A percentile compares a stretch with the other conserved stretches of the same genome.
Evolutionary conservation across 768 basidiomycete species (phyloP).

Genomic region (Tephrocybe sp.): DNA sequence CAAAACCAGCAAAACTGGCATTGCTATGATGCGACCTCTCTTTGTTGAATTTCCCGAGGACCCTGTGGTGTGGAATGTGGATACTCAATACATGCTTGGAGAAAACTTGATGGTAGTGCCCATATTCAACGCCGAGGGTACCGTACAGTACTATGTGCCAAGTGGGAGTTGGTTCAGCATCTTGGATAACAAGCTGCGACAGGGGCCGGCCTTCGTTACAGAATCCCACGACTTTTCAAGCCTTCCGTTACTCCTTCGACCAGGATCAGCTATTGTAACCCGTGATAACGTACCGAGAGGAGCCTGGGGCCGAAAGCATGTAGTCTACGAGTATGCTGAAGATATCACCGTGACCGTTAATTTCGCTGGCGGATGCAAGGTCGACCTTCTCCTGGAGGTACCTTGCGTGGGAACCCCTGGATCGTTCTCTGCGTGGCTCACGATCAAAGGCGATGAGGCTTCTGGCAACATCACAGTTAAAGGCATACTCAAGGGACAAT

Average conservation of each 20-base stretch:
- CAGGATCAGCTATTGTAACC: constrained; percentile 24
- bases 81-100: constrained; percentile 32
- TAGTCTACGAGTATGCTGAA: constrained; percentile 21
- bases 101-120: constrained; percentile 28
- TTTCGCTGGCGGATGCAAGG: not conserved
- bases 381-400: constrained; percentile 14
- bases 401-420: constrained; percentile 17
- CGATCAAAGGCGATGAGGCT: constrained; percentile 9
- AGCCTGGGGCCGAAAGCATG: constrained; percentile 7
- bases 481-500: constrained; percentile 17
- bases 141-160: constrained; percentile 29
- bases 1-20: constrained; percentile 26
- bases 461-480: constrained; percentile 11
- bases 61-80: constrained; percentile 26
- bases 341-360: constrained; percentile 20
- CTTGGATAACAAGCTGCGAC: constrained; percentile 24
- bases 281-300: constrained; percentile 14
- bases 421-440: constrained; percentile 12
- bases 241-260: constrained; percentile 27
- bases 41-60: constrained; percentile 34
- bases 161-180: constrained; percentile 28
- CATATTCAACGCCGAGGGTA: constrained; percentile 25
- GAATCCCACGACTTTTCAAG: constrained; percentile 26
- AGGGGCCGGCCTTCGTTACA: constrained; percentile 24
- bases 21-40: constrained; percentile 32